phyloP scores from a whole-genome alignment of 306 rosid genomes.

The Sechiopsis laciniata region DNA sequence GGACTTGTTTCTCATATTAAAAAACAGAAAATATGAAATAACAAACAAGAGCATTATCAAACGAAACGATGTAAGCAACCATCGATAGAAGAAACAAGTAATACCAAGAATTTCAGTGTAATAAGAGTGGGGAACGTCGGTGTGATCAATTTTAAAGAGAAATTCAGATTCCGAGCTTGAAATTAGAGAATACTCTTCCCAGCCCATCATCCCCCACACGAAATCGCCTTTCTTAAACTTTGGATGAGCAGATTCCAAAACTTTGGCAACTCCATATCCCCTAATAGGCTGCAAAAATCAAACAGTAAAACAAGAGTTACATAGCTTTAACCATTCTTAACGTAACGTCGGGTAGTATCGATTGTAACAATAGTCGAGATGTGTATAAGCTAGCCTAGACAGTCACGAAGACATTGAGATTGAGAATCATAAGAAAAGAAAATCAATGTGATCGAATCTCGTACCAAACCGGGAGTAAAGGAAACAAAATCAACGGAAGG shows the following conservation, averaged over 20 bases:
- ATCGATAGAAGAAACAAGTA: neutral
- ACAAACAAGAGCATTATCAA: too few species aligned
- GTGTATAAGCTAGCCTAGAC: too few species aligned
- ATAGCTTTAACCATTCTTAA: too few species aligned
- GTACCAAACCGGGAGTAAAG: conserved; percentile 39
- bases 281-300: conserved; percentile 25
- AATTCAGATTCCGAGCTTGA: neutral
- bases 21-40: too few species aligned
- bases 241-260: conserved; percentile 30
- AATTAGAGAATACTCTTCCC: conserved; percentile 34
- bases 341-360: too few species aligned
- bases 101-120: conserved; percentile 37
- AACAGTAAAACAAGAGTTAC: too few species aligned
- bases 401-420: neutral
- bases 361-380: too few species aligned
- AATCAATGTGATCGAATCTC: neutral
- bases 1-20: too few species aligned
- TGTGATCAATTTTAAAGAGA: conserved; percentile 28
- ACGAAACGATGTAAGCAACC: too few species aligned
- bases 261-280: conserved; percentile 32
- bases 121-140: conserved; percentile 34
- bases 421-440: neutral
- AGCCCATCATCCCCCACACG: conserved; percentile 27
- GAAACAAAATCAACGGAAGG: conserved; percentile 4
- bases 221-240: conserved; percentile 31